Base-by-base conservation (phyloP, 257 asterid species). In the Solanum acaule region DNA sequence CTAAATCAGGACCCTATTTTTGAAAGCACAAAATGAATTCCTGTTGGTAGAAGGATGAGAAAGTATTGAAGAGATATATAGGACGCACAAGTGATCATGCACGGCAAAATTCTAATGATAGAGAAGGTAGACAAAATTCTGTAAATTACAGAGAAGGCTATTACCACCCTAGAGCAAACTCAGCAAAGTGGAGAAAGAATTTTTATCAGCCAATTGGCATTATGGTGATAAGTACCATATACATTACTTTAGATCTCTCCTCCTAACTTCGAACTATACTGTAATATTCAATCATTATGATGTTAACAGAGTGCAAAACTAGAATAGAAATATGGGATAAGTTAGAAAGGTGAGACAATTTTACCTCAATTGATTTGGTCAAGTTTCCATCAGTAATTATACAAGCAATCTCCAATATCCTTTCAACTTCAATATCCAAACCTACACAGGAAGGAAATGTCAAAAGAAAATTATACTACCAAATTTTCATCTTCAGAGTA, bases 381-480 rank as follows among this genome's bases (percentile, higher is more conserved):
- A 97, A 91, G 70, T 90, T 93, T 87, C 99, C 99, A 92, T 97
- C 95, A 12, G 99, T 97, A 83, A 97, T 93, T 86, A 97, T 92
- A 92, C 99, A 97, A 76, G 99, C 99, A 90, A 97, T 97, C 93
- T 97, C 99, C 95, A 97, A 90, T 90, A 97, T 96, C 90, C 93
- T 92, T 87, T 97, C 99, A 35, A 88, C 88, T 91, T 96, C 98
- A 90, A 97, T 75, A 88, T 96, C 89, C 92, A 97, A 93, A 90
- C 99, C 99, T 97, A 85, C 92, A 89, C 49, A 94, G 75, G 81
- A 83, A 90, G 68, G 40, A 83, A 88, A n/a, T 46, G 38, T 81
- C 86, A 46, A 46, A 81, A 81, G 68, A 46, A 79, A 78, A 77
- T 77, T 34, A 76, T 22, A 37, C 56, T 37, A 23, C 33, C 33